phyloP scores from a whole-genome alignment of 495 filamentous ascomycete genomes.

The Lasiosphaeria hispida region DNA sequence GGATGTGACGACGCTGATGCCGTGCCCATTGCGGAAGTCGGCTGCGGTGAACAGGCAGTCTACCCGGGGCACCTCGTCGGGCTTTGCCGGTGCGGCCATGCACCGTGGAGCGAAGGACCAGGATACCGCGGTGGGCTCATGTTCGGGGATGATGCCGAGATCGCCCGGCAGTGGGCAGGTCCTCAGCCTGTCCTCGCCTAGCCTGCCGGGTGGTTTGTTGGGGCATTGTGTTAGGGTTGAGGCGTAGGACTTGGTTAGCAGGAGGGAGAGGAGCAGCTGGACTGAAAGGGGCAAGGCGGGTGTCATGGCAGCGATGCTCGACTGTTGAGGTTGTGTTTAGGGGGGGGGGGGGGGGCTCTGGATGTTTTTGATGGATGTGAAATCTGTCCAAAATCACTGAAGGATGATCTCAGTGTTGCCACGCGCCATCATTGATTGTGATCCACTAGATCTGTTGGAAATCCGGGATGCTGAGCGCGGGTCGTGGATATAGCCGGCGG shows the following conservation, averaged over 20 bases:
- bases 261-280: neutral
- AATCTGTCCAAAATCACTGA: neutral
- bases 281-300: neutral
- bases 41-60: constrained; percentile 38
- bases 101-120: constrained; percentile 23
- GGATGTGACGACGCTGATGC: constrained; percentile 29
- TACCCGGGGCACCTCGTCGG: neutral
- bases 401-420: neutral
- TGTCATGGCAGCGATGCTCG: too few relatives aligned
- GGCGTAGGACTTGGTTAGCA: neutral
- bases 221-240: neutral
- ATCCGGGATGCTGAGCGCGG: neutral
- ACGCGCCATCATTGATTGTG: neutral
- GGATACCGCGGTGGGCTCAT: neutral
- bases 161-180: constrained; percentile 6
- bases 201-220: neutral
- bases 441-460: neutral
- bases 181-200: neutral
- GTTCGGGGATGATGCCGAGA: constrained; percentile 5
- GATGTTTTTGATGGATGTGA: neutral
- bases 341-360: too few relatives aligned
- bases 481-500: constrained; percentile 9
- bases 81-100: neutral
- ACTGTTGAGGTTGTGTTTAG: too few relatives aligned
- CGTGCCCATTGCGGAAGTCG: constrained; percentile 33